Evolutionary conservation across 768 basidiomycete species (phyloP).

Genomic region (Fomitopsis pulvina): DNA sequence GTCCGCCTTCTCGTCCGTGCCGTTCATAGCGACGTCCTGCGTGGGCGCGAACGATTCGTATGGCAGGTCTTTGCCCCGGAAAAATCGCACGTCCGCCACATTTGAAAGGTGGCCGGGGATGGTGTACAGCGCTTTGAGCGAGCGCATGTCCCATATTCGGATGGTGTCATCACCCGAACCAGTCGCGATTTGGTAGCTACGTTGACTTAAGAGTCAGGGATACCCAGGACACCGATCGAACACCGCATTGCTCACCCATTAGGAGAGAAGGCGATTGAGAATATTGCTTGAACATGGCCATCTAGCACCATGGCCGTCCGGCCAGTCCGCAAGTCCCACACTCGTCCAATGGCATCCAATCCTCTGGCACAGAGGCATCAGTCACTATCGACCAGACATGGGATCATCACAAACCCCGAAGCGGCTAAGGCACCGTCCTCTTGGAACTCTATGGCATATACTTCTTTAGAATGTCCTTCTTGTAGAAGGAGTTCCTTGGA

Average conservation of each 20-base stretch:
- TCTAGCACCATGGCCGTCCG: constrained; percentile 97
- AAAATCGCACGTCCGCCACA: constrained; percentile 93
- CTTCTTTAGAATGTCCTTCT: constrained; percentile 96
- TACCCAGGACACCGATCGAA: background rate
- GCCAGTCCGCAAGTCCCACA: constrained; percentile 96
- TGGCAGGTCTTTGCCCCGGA: constrained; percentile 58
- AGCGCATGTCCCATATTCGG: constrained; percentile 97
- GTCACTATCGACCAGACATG: background rate
- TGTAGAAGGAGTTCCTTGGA: constrained; percentile 81
- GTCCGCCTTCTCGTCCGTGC: constrained; percentile 28
- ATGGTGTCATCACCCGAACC: constrained; percentile 97
- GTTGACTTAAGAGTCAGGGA: constrained; percentile 5
- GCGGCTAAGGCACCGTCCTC: constrained; percentile 89
- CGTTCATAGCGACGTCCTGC: constrained; percentile 41
- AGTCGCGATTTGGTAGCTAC: constrained; percentile 93
- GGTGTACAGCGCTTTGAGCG: constrained; percentile 87
- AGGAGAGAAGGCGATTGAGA: constrained; percentile 87
- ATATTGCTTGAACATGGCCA: constrained; percentile 91
- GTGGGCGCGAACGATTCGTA: constrained; percentile 17
- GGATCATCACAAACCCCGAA: constrained; percentile 73
- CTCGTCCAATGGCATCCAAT: constrained; percentile 91
- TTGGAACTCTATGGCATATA: constrained; percentile 94
- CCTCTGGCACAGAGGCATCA: constrained; percentile 46
- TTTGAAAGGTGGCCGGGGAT: constrained; percentile 96
- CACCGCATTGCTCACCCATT: constrained; percentile 58